Conservation (phyloP, 2,329 filamentous ascomycete species). For the Alternaria longipes region DNA sequence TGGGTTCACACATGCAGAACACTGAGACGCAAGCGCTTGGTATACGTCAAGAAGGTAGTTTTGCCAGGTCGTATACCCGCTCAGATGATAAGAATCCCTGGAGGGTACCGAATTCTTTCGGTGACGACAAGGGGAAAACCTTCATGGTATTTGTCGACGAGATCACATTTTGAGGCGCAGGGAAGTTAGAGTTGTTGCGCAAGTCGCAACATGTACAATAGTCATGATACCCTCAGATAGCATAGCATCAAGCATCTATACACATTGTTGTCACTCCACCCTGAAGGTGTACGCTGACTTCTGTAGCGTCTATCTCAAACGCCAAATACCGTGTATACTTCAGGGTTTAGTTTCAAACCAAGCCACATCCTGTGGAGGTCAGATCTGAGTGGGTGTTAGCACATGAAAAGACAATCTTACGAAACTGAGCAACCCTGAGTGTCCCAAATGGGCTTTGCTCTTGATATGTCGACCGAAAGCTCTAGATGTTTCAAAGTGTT, state of each 20-base stretch:
- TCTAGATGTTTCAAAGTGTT: too few relatives aligned
- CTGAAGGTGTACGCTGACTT: too few relatives aligned
- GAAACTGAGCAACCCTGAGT: too few relatives aligned
- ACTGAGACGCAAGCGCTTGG: not conserved
- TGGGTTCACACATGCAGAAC: not conserved
- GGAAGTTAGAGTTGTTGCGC: not conserved
- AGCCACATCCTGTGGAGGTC: too few relatives aligned
- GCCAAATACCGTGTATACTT: not conserved
- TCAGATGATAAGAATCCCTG: not conserved
- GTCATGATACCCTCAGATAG: not conserved
- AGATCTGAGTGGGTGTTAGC: too few relatives aligned
- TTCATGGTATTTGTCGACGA: not conserved
- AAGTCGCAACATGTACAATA: slow-evolving; percentile 3
- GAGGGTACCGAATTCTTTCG: not conserved
- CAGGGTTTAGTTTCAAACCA: not conserved
- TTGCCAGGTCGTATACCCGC: not conserved
- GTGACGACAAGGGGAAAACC: not conserved
- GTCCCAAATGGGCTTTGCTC: too few relatives aligned
- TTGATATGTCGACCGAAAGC: too few relatives aligned
- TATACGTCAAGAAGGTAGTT: not conserved
- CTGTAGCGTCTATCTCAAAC: too few relatives aligned
- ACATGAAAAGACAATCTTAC: too few relatives aligned
- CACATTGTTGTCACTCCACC: not conserved
- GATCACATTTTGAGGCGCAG: not conserved
- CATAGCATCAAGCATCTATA: not conserved